A percentile compares a stretch with the other conserved stretches of the same genome.
These are phyloP conservation scores for Panaeolus cyanescens DNA, from an alignment of 768 basidiomycete species.

Conservation along the genomic window DNA sequence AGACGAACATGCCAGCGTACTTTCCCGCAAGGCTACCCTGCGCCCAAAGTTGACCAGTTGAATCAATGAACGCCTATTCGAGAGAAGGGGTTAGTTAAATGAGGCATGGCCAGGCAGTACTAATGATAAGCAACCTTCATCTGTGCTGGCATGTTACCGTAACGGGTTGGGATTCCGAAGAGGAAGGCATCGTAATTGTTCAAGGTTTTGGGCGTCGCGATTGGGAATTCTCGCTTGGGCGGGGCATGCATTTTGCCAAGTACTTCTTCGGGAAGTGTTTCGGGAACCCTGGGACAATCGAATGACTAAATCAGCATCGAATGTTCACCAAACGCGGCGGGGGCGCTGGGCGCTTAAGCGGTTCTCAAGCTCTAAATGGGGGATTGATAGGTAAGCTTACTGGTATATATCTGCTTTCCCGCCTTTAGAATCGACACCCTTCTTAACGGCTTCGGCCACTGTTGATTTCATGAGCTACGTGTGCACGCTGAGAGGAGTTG, in stretches of 20 bases:
- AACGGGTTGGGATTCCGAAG: slow-evolving; percentile 80
- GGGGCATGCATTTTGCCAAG: slow-evolving; percentile 71
- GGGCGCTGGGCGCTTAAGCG: no score
- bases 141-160: slow-evolving; percentile 79
- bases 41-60: slow-evolving; percentile 66
- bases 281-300: slow-evolving; percentile 76
- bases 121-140: slow-evolving; percentile 54
- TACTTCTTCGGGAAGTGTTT: slow-evolving; percentile 75
- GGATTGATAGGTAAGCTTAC: no score
- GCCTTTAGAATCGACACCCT: slow-evolving; percentile 48
- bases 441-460: slow-evolving; percentile 65
- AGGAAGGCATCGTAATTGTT: slow-evolving; percentile 71
- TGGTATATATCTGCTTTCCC: slow-evolving; percentile 56
- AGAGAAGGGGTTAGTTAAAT: neutral
- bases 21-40: slow-evolving; percentile 63
- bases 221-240: slow-evolving; percentile 70
- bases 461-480: slow-evolving; percentile 8
- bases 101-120: neutral
- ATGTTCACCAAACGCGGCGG: no score
- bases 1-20: slow-evolving; percentile 68
- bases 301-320: no score
- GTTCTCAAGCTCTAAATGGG: no score
- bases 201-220: slow-evolving; percentile 58
- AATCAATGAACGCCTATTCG: slow-evolving; percentile 80
- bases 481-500: neutral